phyloP scores from a whole-genome alignment of 768 basidiomycete species.

The Pisolithus tinctorius region DNA sequence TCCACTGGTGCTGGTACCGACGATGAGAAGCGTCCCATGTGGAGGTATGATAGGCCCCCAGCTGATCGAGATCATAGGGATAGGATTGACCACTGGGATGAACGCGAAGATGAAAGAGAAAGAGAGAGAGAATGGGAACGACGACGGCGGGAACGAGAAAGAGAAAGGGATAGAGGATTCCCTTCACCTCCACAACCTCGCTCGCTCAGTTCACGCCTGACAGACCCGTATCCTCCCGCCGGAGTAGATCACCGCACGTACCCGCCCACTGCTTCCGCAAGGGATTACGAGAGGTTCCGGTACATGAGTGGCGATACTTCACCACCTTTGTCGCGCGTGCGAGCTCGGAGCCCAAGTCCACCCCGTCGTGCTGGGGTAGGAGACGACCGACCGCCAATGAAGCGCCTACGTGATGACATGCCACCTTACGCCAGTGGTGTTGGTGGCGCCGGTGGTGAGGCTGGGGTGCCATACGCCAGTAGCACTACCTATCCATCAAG shows the following conservation, averaged over 20 bases:
- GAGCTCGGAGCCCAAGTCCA: constrained; percentile 40
- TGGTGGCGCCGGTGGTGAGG: neutral
- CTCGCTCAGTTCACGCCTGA: constrained; percentile 22
- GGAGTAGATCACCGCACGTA: constrained; percentile 21
- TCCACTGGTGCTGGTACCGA: constrained; percentile 11
- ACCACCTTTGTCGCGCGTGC: constrained; percentile 33
- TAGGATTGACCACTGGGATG: constrained; percentile 32
- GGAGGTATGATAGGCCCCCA: constrained; percentile 31
- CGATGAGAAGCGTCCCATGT: constrained; percentile 33
- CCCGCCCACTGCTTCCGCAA: constrained; percentile 8
- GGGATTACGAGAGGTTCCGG: constrained; percentile 27
- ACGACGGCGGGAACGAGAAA: constrained; percentile 36
- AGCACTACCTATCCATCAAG: constrained; percentile 29
- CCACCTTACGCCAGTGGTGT: constrained; percentile 13
- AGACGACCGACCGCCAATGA: constrained; percentile 39
- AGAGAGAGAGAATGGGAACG: constrained; percentile 20
- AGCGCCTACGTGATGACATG: constrained; percentile 39
- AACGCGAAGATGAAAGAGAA: constrained; percentile 17
- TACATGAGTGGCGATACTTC: constrained; percentile 16
- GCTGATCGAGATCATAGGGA: constrained; percentile 27
- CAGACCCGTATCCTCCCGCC: constrained; percentile 18
- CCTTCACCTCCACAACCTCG: constrained; percentile 14
- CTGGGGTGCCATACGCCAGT: neutral
- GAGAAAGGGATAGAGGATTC: constrained; percentile 27
- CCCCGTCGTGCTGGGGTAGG: constrained; percentile 30